phyloP scores from a whole-genome alignment of 2,329 filamentous ascomycete genomes.

The Emergomyces africanus region DNA sequence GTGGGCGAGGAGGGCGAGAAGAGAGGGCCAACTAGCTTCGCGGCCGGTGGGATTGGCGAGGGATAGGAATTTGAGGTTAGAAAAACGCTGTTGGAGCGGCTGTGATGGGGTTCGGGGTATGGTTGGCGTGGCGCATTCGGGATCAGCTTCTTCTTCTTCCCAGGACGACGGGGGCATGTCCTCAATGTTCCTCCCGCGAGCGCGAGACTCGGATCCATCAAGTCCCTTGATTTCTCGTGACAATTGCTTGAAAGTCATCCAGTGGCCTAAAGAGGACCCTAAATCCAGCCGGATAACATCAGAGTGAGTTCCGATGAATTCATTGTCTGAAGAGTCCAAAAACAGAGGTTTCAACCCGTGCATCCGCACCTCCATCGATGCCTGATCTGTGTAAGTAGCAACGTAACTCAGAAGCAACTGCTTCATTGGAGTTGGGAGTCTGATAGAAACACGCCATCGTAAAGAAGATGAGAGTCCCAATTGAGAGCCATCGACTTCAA shows the following conservation, averaged over 20 bases:
- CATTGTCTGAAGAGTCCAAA: slow-evolving; percentile 13
- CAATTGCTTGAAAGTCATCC: slow-evolving; percentile 38
- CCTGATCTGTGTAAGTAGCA: slow-evolving; percentile 35
- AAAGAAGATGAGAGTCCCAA: slow-evolving; percentile 45
- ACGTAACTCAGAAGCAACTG: slow-evolving; percentile 45
- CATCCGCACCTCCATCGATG: slow-evolving; percentile 25
- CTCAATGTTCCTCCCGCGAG: background rate
- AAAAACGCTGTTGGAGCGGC: slow-evolving; percentile 29
- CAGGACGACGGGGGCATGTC: slow-evolving; percentile 24
- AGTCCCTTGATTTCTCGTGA: slow-evolving; percentile 28
- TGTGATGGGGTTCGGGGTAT: slow-evolving; percentile 7
- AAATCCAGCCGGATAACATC: slow-evolving; percentile 43
- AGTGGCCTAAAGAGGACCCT: slow-evolving; percentile 35
- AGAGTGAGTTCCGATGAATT: slow-evolving; percentile 17
- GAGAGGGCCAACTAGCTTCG: slow-evolving; percentile 41
- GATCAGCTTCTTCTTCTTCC: slow-evolving; percentile 24
- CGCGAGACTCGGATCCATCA: background rate
- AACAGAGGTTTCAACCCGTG: slow-evolving; percentile 41
- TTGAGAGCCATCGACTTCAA: slow-evolving; percentile 43
- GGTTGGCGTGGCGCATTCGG: slow-evolving; percentile 2
- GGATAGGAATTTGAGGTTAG: slow-evolving; percentile 44
- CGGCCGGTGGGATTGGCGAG: slow-evolving; percentile 37
- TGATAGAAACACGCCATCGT: slow-evolving; percentile 43
- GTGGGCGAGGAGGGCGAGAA: slow-evolving; percentile 41
- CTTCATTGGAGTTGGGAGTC: slow-evolving; percentile 41